Evolutionary conservation across 2,329 filamentous ascomycete genomes (phyloP).

Genomic region (Sodiomyces alkalinus): DNA sequence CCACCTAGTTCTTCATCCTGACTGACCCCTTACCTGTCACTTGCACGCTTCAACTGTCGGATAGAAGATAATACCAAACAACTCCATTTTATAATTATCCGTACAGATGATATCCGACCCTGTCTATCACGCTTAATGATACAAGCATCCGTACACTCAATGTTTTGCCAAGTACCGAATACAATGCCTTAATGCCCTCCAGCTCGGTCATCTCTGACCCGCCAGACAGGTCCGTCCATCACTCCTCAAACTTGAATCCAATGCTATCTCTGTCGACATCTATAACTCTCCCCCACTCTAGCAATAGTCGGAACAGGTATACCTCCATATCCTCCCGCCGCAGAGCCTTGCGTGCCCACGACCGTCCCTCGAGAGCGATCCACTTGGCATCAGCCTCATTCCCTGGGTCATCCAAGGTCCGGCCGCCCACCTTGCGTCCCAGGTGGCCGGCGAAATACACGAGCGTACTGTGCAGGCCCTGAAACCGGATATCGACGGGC

Average conservation of each 20-base stretch:
- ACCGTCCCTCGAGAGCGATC: conserved; percentile 50
- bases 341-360: conserved; percentile 49
- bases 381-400: conserved; percentile 40
- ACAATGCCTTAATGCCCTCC: neutral
- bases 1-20: too few species aligned
- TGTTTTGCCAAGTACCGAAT: too few species aligned
- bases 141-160: too few species aligned
- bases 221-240: too few species aligned
- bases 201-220: neutral
- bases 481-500: conserved; percentile 57
- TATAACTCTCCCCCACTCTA: conserved; percentile 62
- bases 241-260: conserved; percentile 17
- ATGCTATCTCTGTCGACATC: conserved; percentile 41
- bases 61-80: too few species aligned
- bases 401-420: conserved; percentile 28
- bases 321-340: conserved; percentile 64
- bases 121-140: too few species aligned
- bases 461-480: conserved; percentile 58
- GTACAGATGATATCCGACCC: too few species aligned
- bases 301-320: conserved; percentile 61
- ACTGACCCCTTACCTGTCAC: too few species aligned
- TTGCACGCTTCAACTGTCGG: too few species aligned
- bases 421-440: conserved; percentile 24
- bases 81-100: too few species aligned
- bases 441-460: conserved; percentile 56